These are phyloP conservation scores for Sarocladiaceae sp. DNA, from an alignment of 2,329 filamentous ascomycete species.

Conservation along the genomic window DNA sequence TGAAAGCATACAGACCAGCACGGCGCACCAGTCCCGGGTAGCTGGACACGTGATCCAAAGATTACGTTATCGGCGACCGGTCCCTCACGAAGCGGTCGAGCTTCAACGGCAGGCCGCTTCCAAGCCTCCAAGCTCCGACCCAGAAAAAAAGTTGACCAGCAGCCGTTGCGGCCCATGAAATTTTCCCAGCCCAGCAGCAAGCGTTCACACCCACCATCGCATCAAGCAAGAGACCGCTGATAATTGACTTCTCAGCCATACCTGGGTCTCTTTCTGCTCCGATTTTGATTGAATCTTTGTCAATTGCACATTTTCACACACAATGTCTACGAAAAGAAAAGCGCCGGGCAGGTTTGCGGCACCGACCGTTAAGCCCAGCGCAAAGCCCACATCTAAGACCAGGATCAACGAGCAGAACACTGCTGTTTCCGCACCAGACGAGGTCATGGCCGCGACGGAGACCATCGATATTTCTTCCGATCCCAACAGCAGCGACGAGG, in stretches of 20 bases:
- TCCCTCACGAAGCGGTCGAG: background rate
- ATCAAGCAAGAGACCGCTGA: background rate
- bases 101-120: background rate
- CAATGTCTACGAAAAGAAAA: slow-evolving; percentile 61
- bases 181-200: slow-evolving; percentile 22
- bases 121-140: slow-evolving; percentile 6
- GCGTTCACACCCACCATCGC: background rate
- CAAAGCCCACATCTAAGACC: slow-evolving; percentile 37
- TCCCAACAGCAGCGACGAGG: slow-evolving; percentile 39
- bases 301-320: background rate
- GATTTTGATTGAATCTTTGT: too few relatives aligned
- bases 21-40: background rate
- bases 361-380: slow-evolving; percentile 49
- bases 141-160: slow-evolving; percentile 29
- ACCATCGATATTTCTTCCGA: slow-evolving; percentile 57
- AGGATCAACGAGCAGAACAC: slow-evolving; percentile 56
- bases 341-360: slow-evolving; percentile 50
- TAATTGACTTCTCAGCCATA: too few relatives aligned
- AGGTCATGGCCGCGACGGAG: slow-evolving; percentile 31
- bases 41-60: background rate
- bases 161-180: slow-evolving; percentile 25
- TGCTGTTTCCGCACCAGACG: slow-evolving; percentile 42
- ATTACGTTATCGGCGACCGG: background rate
- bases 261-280: too few relatives aligned
- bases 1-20: background rate